phyloP scores from a whole-genome alignment of 352 stramenopile species.

The Pythium rhizo-oryzae region DNA sequence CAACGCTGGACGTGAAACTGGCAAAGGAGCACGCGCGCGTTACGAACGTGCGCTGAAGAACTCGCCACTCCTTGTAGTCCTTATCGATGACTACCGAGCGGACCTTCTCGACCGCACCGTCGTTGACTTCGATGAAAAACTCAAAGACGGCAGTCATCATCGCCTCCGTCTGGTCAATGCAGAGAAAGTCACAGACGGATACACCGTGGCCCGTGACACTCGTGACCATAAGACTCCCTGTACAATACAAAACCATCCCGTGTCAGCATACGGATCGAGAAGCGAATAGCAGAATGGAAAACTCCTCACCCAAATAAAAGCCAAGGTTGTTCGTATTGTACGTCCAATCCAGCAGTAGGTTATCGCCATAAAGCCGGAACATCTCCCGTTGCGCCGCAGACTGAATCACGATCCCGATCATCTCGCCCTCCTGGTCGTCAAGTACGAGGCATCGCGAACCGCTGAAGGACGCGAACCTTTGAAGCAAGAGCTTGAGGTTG shows the following conservation, averaged over 20 bases:
- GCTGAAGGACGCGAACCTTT: neutral
- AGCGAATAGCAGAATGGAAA: neutral
- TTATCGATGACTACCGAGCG: constrained; percentile 33
- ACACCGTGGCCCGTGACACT: constrained; percentile 22
- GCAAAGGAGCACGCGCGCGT: constrained; percentile 17
- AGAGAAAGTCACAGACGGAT: constrained; percentile 30
- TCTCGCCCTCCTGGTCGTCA: constrained; percentile 8
- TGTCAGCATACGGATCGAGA: no score
- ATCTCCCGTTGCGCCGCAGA: constrained; percentile 12
- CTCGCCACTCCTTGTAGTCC: constrained; percentile 30
- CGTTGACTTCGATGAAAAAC: constrained; percentile 16
- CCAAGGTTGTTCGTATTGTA: constrained; percentile 33
- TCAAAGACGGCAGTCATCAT: constrained; percentile 22
- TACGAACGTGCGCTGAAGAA: constrained; percentile 14
- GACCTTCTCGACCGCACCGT: neutral
- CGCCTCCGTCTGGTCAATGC: constrained; percentile 21
- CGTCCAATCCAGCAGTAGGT: constrained; percentile 29
- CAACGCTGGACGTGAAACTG: constrained; percentile 26
- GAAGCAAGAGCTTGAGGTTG: neutral
- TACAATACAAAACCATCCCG: no score
- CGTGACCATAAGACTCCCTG: constrained; percentile 24
- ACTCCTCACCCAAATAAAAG: constrained; percentile 27
- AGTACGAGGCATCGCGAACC: constrained; percentile 4
- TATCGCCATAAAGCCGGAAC: constrained; percentile 25
- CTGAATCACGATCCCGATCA: constrained; percentile 20